These are phyloP conservation scores for Bombardia bombarda DNA, from an alignment of 495 filamentous ascomycete genomes.

Conservation along the genomic window DNA sequence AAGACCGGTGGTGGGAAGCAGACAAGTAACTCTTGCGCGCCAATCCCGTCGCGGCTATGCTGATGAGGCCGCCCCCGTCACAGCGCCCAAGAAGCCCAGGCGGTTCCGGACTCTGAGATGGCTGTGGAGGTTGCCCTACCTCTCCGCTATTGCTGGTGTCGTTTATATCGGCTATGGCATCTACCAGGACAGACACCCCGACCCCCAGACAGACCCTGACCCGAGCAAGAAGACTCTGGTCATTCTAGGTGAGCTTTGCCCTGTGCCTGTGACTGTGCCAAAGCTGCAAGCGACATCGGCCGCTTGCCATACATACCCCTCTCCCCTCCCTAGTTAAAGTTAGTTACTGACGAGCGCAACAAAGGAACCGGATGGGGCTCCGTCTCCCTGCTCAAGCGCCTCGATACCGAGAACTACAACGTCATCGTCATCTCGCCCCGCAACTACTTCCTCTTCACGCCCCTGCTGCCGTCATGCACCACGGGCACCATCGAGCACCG, in stretches of 20 bases:
- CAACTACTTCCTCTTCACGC: conserved; percentile 99
- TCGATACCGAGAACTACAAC: conserved; percentile 98
- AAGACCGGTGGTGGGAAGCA: conserved; percentile 14
- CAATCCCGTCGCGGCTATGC: conserved; percentile 36
- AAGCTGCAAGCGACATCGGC: too few relatives aligned
- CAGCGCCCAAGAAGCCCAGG: conserved; percentile 24
- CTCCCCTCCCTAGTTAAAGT: neutral
- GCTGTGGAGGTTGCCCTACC: conserved; percentile 68
- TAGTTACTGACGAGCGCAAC: conserved; percentile 9
- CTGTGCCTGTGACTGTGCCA: neutral
- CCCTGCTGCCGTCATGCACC: conserved; percentile 91
- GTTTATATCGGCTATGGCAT: conserved; percentile 72
- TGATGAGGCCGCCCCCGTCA: conserved; percentile 20
- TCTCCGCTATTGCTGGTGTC: conserved; percentile 58
- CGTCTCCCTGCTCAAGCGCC: conserved; percentile 93
- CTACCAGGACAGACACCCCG: conserved; percentile 71
- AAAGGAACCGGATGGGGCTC: conserved; percentile 93
- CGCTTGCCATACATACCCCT: neutral
- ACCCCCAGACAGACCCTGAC: conserved; percentile 72
- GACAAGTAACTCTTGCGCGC: conserved; percentile 16
- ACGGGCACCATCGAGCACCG: conserved; percentile 97
- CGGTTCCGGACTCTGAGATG: conserved; percentile 36
- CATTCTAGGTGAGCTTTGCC: conserved; percentile 65
- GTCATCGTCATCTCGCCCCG: conserved; percentile 93
- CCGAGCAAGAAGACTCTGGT: conserved; percentile 95